phyloP scores from a whole-genome alignment of 306 rosid species.

The Vicia faba region DNA sequence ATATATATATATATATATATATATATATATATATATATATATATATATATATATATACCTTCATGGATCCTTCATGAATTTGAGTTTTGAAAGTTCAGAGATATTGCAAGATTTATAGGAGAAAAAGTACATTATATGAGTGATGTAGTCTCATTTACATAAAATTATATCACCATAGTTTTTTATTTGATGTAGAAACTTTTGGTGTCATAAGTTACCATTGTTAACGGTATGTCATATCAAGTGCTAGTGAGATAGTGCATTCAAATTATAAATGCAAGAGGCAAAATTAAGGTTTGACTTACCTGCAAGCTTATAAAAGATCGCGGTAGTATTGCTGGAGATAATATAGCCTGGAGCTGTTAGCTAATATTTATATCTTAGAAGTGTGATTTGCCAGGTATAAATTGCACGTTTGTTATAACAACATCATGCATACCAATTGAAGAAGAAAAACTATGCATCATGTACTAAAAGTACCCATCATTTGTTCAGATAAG shows the following conservation, averaged over 20 bases:
- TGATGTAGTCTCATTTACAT: slow-evolving; percentile 6
- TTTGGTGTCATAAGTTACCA: background rate
- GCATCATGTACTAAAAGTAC: no score
- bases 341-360: slow-evolving; percentile 86
- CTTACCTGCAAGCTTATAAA: slow-evolving; percentile 82
- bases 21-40: no score
- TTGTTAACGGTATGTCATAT: slow-evolving; percentile 12
- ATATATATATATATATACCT: slow-evolving; percentile 67
- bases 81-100: slow-evolving; percentile 72
- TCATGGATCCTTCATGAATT: slow-evolving; percentile 66
- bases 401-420: slow-evolving; percentile 36
- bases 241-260: background rate
- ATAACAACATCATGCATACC: background rate
- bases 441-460: no score
- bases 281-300: background rate
- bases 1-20: no score
- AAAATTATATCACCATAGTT: slow-evolving; percentile 1
- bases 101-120: slow-evolving; percentile 74
- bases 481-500: background rate
- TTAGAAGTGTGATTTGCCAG: slow-evolving; percentile 74
- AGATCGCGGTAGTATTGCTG: slow-evolving; percentile 91
- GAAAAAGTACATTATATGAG: background rate
- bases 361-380: slow-evolving; percentile 75
- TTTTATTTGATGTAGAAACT: slow-evolving; percentile 24
- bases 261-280: slow-evolving; percentile 17